Evolutionary conservation across 148 eudicot species (phyloP).

Genomic region (Fallopia convolvulus): DNA sequence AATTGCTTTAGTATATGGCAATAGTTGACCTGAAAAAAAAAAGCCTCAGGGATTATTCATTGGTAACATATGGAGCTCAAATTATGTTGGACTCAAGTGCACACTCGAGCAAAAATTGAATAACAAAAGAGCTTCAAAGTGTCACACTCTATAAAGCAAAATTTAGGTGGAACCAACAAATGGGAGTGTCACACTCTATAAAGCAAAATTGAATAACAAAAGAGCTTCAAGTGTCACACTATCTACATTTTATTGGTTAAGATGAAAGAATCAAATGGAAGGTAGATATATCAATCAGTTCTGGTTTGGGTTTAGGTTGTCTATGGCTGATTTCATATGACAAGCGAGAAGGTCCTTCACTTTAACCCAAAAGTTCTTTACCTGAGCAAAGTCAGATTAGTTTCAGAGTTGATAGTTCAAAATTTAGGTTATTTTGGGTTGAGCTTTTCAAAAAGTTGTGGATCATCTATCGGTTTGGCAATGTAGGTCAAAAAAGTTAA

Average conservation of each 20-base stretch:
- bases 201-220: neutral
- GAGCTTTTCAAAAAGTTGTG: neutral
- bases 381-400: neutral
- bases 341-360: neutral
- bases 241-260: too few species aligned
- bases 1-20: conserved; percentile 65
- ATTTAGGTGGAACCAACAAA: neutral
- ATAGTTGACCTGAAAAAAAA: conserved; percentile 62
- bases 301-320: neutral
- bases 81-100: neutral
- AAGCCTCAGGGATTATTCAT: neutral
- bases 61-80: neutral
- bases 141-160: neutral
- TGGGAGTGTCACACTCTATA: neutral
- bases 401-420: neutral
- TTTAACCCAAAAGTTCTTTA: neutral
- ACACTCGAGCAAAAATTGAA: neutral
- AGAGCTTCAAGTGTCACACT: neutral
- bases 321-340: neutral
- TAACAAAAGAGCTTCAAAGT: neutral
- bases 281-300: neutral
- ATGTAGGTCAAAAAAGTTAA: neutral
- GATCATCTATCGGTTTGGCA: neutral
- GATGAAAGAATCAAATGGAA: too few species aligned
- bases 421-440: neutral